These are phyloP conservation scores for Colletotrichum viniferum DNA, from an alignment of 2,329 filamentous ascomycete species.

Conservation along the genomic window DNA sequence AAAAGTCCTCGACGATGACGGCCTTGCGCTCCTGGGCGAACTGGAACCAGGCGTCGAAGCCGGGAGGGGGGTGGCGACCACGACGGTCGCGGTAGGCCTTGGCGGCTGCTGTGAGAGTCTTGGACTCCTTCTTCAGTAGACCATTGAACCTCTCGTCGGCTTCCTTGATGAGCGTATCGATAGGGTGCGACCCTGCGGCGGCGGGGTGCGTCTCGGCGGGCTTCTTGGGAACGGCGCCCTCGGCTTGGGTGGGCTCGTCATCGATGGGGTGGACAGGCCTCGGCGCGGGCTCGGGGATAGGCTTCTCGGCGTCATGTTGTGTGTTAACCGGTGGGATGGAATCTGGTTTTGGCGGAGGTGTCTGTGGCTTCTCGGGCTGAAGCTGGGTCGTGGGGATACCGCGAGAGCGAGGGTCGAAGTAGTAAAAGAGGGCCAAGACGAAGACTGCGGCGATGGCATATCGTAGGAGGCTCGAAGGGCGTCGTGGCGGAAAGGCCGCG, in stretches of 20 bases:
- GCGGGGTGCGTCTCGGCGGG: conserved; percentile 16
- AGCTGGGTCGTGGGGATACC: not conserved
- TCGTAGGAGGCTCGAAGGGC: conserved; percentile 57
- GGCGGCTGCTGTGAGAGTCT: conserved; percentile 48
- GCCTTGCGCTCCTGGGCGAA: conserved; percentile 47
- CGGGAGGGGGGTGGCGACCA: conserved; percentile 54
- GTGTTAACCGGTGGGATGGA: conserved; percentile 16
- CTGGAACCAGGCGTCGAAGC: conserved; percentile 51
- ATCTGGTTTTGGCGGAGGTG: conserved; percentile 19
- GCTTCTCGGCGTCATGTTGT: conserved; percentile 3
- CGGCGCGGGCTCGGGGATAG: conserved; percentile 6
- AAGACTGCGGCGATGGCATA: conserved; percentile 69
- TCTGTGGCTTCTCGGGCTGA: conserved; percentile 5
- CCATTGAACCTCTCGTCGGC: conserved; percentile 42
- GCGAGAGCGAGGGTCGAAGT: conserved; percentile 25
- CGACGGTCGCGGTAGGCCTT: conserved; percentile 48
- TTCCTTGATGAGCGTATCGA: conserved; percentile 46
- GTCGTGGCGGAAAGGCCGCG: conserved; percentile 43
- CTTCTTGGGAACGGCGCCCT: not conserved
- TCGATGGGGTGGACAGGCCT: not conserved
- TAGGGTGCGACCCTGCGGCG: conserved; percentile 39
- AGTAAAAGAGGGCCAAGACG: conserved; percentile 40
- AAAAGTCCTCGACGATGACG: conserved; percentile 52
- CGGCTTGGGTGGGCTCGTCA: not conserved
- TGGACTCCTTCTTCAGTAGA: conserved; percentile 43